Base-by-base conservation (phyloP, 257 asterid species). In the Solanum corneliomulleri region DNA sequence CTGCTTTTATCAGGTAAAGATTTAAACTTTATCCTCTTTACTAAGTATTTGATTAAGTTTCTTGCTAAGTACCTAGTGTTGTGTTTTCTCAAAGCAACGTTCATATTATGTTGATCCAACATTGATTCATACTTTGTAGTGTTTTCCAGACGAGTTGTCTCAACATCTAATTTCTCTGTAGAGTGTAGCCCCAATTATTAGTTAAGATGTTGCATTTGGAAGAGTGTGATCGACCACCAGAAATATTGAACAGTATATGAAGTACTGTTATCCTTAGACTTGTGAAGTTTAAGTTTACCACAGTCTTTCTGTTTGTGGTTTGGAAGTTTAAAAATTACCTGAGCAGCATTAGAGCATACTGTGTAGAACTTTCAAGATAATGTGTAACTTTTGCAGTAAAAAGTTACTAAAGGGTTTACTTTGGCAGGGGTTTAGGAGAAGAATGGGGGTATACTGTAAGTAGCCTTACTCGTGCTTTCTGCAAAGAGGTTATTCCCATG, bases 1-100 rank as follows among this genome's bases (percentile, higher is more conserved):
- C 95, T 95, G 91, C 96, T 95, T 6, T 86, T 95, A 85, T 64
- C 91, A 90, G 98, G 98, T 93, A 91, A 41, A 42, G 49, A 86
- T 12, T 68, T 21, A 41, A 85, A 25, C 29, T 83, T 41, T 75
- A 16, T 8, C 69, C 27, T 64, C 39, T 25, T 45, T n/a, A n/a
- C 23, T 44, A 39, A 5, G 3, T 84, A 25, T 25, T 42, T 25
- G 14, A 42, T 66, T 69, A 49, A 71, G 37, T 62, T 49, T 80
- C 44, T 80, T 80, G 29, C 25, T 58, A 78, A 21, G 7, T 47
- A 81, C 85, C 15, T 15, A 75, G 23, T 85, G 37, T 13, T 15
- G 60, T 85, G 41, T 85, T 44, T 45, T 23, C 71, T 64, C 23
- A 15, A 33, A 66, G 18, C 10, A 25, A 23, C 21, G 39, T 16